Evolutionary conservation across 75 land plant species (phyloP).

Genomic region (Ceratopteris richardii): DNA sequence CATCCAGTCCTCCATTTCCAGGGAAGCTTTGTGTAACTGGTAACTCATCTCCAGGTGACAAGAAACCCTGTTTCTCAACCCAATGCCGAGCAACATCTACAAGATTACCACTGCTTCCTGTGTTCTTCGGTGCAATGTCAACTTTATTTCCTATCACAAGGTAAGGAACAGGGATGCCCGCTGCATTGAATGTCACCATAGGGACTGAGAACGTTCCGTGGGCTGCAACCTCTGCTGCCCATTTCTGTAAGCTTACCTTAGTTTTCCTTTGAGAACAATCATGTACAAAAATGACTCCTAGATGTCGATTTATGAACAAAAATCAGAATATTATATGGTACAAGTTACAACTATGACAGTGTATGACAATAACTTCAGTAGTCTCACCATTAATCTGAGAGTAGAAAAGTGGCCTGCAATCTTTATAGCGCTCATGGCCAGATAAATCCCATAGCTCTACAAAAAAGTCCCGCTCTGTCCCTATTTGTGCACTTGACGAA

Average conservation of each 20-base stretch:
- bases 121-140: slow-evolving; percentile 68
- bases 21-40: slow-evolving; percentile 75
- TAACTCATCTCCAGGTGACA: slow-evolving; percentile 68
- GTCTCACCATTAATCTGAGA: slow-evolving; percentile 72
- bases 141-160: slow-evolving; percentile 78
- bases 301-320: not conserved
- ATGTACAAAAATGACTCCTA: slow-evolving; percentile 89
- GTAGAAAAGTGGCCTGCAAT: slow-evolving; percentile 80
- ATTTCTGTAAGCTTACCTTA: slow-evolving; percentile 64
- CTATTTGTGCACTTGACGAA: slow-evolving; percentile 39
- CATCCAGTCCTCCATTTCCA: slow-evolving; percentile 45
- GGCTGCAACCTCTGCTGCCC: slow-evolving; percentile 71
- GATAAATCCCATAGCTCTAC: slow-evolving; percentile 87
- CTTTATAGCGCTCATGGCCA: slow-evolving; percentile 82
- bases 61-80: slow-evolving; percentile 93
- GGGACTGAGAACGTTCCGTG: slow-evolving; percentile 76
- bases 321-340: too few relatives aligned
- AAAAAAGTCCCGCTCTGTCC: slow-evolving; percentile 65
- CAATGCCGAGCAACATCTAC: slow-evolving; percentile 90
- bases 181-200: slow-evolving; percentile 46
- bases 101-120: slow-evolving; percentile 79
- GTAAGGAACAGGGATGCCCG: slow-evolving; percentile 80
- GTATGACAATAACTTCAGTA: too few relatives aligned
- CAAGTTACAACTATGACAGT: too few relatives aligned
- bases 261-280: slow-evolving; percentile 79